phyloP scores from a whole-genome alignment of 192 early-diverging fungal species.

The Coemansia sp. region DNA sequence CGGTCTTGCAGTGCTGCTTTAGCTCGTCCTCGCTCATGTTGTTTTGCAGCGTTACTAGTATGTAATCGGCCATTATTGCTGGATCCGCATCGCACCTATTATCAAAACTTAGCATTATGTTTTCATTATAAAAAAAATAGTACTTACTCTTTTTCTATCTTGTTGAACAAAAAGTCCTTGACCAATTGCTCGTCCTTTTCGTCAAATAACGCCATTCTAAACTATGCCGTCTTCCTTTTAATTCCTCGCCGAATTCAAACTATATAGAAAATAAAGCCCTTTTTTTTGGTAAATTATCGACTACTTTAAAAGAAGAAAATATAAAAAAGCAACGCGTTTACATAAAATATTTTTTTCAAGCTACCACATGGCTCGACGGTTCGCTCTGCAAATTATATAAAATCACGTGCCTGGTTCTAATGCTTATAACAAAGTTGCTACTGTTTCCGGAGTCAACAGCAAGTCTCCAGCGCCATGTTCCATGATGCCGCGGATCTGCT shows the following conservation, averaged over 20 bases:
- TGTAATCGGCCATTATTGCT: slow-evolving; percentile 46
- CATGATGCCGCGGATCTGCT: too few species aligned
- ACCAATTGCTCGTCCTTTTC: slow-evolving; percentile 37
- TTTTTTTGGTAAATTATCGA: too few species aligned
- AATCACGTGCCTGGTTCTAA: too few species aligned
- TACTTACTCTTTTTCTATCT: slow-evolving; percentile 43
- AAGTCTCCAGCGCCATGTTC: too few species aligned
- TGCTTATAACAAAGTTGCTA: too few species aligned
- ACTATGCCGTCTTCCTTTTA: too few species aligned
- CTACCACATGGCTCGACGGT: too few species aligned
- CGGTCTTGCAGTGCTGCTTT: slow-evolving; percentile 36
- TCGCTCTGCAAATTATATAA: background rate
- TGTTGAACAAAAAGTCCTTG: slow-evolving; percentile 39
- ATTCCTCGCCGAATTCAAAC: background rate
- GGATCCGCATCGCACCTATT: slow-evolving; percentile 45
- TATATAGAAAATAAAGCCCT: too few species aligned
- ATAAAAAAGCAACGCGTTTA: slow-evolving; percentile 5
- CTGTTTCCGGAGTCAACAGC: too few species aligned
- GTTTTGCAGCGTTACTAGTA: slow-evolving; percentile 45
- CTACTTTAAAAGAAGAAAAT: slow-evolving; percentile 7
- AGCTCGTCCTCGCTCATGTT: slow-evolving; percentile 34
- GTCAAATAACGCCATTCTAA: slow-evolving; percentile 33
- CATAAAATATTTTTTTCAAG: background rate
- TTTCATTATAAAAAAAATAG: too few species aligned
- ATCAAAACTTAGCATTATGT: too few species aligned